Conservation (phyloP, 495 filamentous ascomycete species). For the Hyaloscypha hepaticicola region DNA sequence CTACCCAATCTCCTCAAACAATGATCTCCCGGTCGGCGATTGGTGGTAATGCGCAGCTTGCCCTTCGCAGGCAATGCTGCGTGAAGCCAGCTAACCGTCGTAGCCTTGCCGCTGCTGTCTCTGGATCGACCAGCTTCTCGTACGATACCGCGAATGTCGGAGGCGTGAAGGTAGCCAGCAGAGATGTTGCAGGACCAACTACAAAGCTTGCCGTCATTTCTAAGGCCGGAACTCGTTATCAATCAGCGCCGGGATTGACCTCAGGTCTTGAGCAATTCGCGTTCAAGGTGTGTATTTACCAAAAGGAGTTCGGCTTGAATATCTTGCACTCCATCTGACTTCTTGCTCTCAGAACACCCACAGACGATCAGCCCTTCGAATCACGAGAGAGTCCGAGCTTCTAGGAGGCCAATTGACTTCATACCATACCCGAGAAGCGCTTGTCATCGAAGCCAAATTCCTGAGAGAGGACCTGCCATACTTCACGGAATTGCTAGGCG, state of each 20-base stretch:
- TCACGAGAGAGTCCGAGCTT: conserved; percentile 91
- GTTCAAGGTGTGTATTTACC: conserved; percentile 69
- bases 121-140: conserved; percentile 67
- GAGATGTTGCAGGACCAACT: conserved; percentile 84
- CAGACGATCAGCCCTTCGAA: conserved; percentile 82
- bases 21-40: conserved; percentile 87
- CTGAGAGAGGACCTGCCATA: conserved; percentile 93
- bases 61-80: conserved; percentile 64
- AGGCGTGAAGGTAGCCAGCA: conserved; percentile 86
- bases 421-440: conserved; percentile 87
- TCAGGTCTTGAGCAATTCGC: conserved; percentile 90
- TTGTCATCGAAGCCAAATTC: conserved; percentile 91
- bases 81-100: conserved; percentile 58
- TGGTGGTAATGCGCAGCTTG: conserved; percentile 73
- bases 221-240: conserved; percentile 89
- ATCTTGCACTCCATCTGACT: background rate
- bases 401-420: conserved; percentile 82
- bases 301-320: background rate
- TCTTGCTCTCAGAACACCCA: conserved; percentile 65
- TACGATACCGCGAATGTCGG: conserved; percentile 83
- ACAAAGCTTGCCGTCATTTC: conserved; percentile 87
- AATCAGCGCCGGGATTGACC: conserved; percentile 83
- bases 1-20: conserved; percentile 46
- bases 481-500: conserved; percentile 92
- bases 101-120: conserved; percentile 77